Evolutionary conservation across 208 protist species (phyloP).

Genomic region (Porcisia hertigi): DNA sequence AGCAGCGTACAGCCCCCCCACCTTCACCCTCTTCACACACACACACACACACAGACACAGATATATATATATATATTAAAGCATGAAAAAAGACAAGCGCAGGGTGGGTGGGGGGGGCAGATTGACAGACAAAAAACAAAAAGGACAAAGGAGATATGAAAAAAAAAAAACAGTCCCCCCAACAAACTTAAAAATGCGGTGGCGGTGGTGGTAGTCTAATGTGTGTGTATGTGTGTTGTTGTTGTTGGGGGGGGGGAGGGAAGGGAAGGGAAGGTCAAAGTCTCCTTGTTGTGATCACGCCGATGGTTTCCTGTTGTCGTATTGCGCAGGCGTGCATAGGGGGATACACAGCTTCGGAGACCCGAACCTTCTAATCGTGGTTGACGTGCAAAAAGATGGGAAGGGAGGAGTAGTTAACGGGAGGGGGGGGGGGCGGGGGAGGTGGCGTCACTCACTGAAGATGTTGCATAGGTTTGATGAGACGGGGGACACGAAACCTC

Average conservation of each 20-base stretch:
- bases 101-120: no score
- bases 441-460: background rate
- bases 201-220: no score
- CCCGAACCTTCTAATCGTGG: background rate
- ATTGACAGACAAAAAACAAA: background rate
- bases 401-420: no score
- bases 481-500: background rate
- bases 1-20: background rate
- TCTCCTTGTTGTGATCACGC: no score
- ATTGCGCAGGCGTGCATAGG: no score
- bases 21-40: background rate
- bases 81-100: no score
- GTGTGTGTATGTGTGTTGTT: background rate
- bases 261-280: background rate
- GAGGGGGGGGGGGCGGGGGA: no score
- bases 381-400: background rate
- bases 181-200: no score
- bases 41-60: background rate
- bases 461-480: background rate
- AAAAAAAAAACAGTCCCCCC: no score
- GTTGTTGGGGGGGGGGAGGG: background rate
- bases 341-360: background rate
- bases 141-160: no score
- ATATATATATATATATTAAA: background rate
- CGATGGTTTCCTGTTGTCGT: no score